Conservation (phyloP, 192 early-diverging fungal genomes). For the Gaertneriomyces semiglobifer region DNA sequence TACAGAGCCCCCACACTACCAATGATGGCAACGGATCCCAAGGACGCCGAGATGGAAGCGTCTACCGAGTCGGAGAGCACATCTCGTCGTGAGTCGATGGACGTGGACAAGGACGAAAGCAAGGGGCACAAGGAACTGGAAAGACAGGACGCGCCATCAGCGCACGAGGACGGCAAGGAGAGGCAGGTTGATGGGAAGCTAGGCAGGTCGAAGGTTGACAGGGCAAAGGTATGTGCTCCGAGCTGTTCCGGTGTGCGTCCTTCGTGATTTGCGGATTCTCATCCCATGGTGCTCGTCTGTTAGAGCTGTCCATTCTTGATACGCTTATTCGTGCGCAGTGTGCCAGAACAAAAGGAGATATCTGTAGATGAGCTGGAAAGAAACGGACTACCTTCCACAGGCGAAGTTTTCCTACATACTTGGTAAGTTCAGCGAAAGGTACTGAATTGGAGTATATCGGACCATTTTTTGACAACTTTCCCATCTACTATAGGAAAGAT, state of each 20-base stretch:
- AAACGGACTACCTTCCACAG: constrained; percentile 34
- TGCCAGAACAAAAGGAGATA: constrained; percentile 38
- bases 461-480: neutral
- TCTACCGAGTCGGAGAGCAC: too few species aligned
- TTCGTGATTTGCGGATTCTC: neutral
- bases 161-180: neutral
- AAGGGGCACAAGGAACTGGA: constrained; percentile 7
- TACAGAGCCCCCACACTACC: too few species aligned
- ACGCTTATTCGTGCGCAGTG: constrained; percentile 35
- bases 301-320: constrained; percentile 54
- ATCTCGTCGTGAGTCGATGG: too few species aligned
- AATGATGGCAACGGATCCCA: too few species aligned
- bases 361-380: constrained; percentile 38
- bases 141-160: neutral
- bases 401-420: constrained; percentile 55
- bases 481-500: constrained; percentile 48
- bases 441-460: neutral
- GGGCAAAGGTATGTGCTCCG: neutral
- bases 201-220: neutral
- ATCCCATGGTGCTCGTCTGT: neutral
- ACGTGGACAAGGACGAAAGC: neutral
- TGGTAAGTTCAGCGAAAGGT: constrained; percentile 37
- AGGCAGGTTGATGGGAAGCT: neutral
- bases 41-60: too few species aligned
- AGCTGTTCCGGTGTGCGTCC: neutral